Conservation (phyloP, 2,329 filamentous ascomycete genomes). For the Claviceps fusiformis region DNA sequence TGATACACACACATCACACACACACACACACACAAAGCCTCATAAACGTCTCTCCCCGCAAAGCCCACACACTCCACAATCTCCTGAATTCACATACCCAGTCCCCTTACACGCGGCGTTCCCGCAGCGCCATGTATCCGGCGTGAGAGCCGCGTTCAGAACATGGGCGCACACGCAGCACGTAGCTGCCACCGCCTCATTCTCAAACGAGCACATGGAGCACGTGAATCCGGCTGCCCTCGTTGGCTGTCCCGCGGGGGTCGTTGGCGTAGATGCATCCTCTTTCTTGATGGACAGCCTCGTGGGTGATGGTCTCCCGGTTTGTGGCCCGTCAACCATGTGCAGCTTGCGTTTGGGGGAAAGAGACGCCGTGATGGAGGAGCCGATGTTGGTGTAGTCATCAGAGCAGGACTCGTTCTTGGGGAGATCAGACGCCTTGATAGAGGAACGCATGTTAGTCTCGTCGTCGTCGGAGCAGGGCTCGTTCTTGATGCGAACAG, state of each 20-base stretch:
- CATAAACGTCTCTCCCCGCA: slow-evolving; percentile 38
- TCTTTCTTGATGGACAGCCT: background rate
- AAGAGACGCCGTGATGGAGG: too few relatives aligned
- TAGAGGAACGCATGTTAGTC: too few relatives aligned
- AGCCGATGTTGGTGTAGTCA: too few relatives aligned
- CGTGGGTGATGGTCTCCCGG: too few relatives aligned
- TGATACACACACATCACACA: too few relatives aligned
- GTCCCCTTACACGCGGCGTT: slow-evolving; percentile 40
- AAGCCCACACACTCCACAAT: slow-evolving; percentile 56
- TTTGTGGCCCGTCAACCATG: background rate
- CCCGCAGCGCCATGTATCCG: slow-evolving; percentile 50
- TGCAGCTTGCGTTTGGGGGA: background rate
- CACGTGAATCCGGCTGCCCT: slow-evolving; percentile 22
- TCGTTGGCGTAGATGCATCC: background rate
- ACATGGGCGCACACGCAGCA: slow-evolving; percentile 62
- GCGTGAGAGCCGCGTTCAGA: slow-evolving; percentile 38
- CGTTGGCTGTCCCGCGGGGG: background rate
- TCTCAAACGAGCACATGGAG: slow-evolving; percentile 55
- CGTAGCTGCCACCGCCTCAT: slow-evolving; percentile 38
- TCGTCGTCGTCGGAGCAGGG: too few relatives aligned
- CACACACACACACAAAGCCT: too few relatives aligned
- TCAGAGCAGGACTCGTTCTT: too few relatives aligned
- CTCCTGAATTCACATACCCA: slow-evolving; percentile 53
- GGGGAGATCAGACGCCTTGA: too few relatives aligned
- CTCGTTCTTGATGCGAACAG: background rate